A percentile compares a stretch with the other conserved stretches of the same genome.
Conservation (phyloP, 1,139 yeast species). For the Candida smagusa region DNA sequence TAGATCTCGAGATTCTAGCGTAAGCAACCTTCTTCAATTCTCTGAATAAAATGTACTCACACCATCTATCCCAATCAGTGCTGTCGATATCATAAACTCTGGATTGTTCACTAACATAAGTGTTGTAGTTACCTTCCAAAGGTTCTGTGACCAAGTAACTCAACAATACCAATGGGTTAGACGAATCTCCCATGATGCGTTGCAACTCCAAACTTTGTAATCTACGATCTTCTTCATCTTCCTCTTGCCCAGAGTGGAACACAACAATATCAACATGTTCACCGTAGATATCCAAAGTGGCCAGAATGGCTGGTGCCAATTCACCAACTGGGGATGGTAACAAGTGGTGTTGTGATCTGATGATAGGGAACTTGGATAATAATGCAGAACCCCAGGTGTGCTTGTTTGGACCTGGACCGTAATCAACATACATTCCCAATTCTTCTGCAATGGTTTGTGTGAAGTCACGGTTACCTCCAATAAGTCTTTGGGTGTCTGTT, state of each 20-base stretch:
- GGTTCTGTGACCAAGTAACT: conserved; percentile 91
- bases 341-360: conserved; percentile 84
- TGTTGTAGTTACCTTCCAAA: conserved; percentile 82
- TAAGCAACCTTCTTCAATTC: conserved; percentile 85
- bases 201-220: conserved; percentile 77
- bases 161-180: conserved; percentile 75
- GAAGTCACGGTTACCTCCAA: conserved; percentile 92
- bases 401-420: conserved; percentile 96
- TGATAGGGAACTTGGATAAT: conserved; percentile 88
- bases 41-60: conserved; percentile 90
- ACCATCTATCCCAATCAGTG: conserved; percentile 97
- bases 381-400: conserved; percentile 98
- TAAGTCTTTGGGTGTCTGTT: conserved; percentile 88
- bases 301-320: conserved; percentile 96
- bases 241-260: conserved; percentile 98
- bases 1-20: conserved; percentile 89
- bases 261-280: conserved; percentile 86
- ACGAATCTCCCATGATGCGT: conserved; percentile 74
- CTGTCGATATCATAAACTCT: conserved; percentile 94
- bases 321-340: conserved; percentile 96
- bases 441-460: conserved; percentile 92
- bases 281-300: conserved; percentile 89
- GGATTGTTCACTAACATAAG: conserved; percentile 77
- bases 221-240: conserved; percentile 90
- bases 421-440: conserved; percentile 90